Conservation (phyloP, 805 yeast species). For the Zygotorulaspora chibaensis region DNA sequence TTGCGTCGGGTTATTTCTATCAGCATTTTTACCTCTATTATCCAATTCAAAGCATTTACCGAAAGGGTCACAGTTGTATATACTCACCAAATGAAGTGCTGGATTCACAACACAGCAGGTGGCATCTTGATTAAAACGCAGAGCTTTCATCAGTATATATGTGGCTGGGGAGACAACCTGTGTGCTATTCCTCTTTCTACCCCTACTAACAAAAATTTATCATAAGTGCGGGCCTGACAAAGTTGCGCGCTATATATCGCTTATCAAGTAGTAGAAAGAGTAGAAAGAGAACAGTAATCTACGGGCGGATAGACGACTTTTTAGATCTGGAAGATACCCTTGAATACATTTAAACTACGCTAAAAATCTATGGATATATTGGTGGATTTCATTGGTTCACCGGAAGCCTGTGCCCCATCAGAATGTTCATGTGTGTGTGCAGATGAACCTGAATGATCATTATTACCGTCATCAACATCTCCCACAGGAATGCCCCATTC, state of each 20-base stretch:
- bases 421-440: background rate
- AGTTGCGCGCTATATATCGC: background rate
- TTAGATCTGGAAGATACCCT: background rate
- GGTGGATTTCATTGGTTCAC: slow-evolving; percentile 3
- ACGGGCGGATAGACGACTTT: background rate
- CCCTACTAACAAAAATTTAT: background rate
- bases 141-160: slow-evolving; percentile 37
- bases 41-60: slow-evolving; percentile 60
- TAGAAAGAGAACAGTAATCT: background rate
- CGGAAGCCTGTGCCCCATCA: background rate
- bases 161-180: no score
- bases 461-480: slow-evolving; percentile 49
- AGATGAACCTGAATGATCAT: background rate
- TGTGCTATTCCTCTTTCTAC: background rate
- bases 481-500: slow-evolving; percentile 98
- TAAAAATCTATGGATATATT: slow-evolving; percentile 12
- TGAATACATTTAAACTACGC: background rate
- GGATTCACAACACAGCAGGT: slow-evolving; percentile 73
- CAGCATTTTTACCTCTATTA: slow-evolving; percentile 12
- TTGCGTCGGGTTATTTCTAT: slow-evolving; percentile 1
- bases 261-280: background rate
- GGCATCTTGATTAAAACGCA: slow-evolving; percentile 87
- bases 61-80: slow-evolving; percentile 85
- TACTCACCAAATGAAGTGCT: slow-evolving; percentile 56
- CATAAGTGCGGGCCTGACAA: background rate